Percentiles rank a stretch among this genome's conserved stretches.
These are phyloP conservation scores for Stentor roeselii DNA, from an alignment of 73 alveolate genomes.

Conservation along the genomic window DNA sequence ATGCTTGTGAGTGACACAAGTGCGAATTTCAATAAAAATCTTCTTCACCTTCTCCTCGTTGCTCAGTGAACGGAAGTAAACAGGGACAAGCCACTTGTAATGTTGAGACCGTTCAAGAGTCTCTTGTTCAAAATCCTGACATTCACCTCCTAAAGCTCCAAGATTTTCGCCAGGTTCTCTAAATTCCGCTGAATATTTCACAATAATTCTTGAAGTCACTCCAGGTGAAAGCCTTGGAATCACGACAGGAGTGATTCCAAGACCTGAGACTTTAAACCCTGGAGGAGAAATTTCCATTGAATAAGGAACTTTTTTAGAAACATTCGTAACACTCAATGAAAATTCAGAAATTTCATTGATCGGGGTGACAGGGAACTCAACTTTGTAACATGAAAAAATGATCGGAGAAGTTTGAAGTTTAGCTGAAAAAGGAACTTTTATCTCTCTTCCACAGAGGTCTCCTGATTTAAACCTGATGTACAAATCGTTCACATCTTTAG, in stretches of 20 bases:
- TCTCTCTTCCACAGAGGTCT: constrained; percentile 74
- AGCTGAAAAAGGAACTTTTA: constrained; percentile 62
- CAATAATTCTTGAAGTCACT: constrained; percentile 38
- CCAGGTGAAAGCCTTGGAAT: constrained; percentile 36
- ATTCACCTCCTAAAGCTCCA: constrained; percentile 79
- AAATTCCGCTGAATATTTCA: constrained; percentile 45
- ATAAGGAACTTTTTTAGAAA: constrained; percentile 45
- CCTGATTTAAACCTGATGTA: constrained; percentile 75
- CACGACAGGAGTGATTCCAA: constrained; percentile 78
- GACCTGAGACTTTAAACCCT: constrained; percentile 58
- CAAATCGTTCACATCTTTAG: constrained; percentile 63
- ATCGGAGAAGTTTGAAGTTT: constrained; percentile 76
- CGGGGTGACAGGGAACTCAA: constrained; percentile 77
- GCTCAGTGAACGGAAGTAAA: constrained; percentile 61
- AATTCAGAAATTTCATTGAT: constrained; percentile 65
- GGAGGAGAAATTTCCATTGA: constrained; percentile 77
- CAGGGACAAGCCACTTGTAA: constrained; percentile 90
- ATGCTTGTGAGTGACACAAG: constrained; percentile 77
- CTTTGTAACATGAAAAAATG: constrained; percentile 45
- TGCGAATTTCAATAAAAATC: constrained; percentile 72
- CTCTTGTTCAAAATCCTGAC: constrained; percentile 64
- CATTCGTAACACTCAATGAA: constrained; percentile 56
- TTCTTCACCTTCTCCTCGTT: neutral
- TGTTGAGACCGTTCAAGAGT: constrained; percentile 69
- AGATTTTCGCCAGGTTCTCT: constrained; percentile 55